Base-by-base conservation (phyloP, 768 basidiomycete species). In the Mycena epipterygia region DNA sequence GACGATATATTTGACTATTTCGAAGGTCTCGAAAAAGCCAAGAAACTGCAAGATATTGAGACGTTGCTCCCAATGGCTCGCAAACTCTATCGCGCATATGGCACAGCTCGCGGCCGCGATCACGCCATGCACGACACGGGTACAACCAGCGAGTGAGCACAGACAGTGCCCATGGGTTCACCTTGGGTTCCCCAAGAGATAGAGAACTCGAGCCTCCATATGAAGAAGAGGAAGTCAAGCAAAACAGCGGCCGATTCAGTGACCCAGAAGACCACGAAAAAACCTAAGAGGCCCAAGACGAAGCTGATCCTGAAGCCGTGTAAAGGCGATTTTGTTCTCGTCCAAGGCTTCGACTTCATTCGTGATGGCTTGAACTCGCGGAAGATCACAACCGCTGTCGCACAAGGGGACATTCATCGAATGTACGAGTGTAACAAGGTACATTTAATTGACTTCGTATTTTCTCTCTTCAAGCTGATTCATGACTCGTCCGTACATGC, bases 401-500 rank as follows among this genome's bases (percentile, higher is more conserved):
- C 82, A 4, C 74, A 77, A 44, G 83, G 83, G 1, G 82, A 83
- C 73, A 68, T 74, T 30, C 82, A 81, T 1, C 74, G 79, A 13
- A 64, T 80, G 1, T 83, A 76, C 58, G 35, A 37, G 35, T 37
- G 35, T 37, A 7, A 7, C 35, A 37, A 37, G 35, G 35, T 37
- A 14, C 35, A 14, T n/a, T n/a, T 37, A 37, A 37, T 14, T 14
- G 35, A 7, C 35, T 37, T 37, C 14, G 14, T 7, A 7, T 14
- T 7, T 37, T 37, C 7, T 37, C 14, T 7, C 7, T 37, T 37
- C 35, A 7, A n/a, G 35, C 35, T 37, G 8, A 37, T 37, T 37
- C 35, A 37, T n/a, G n/a, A 37, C 14, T 14, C 35, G 14, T 37
- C 42, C 79, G 78, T 17, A 61, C 48, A 78, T 80, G 75, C 39